Evolutionary conservation across 176 grass and related monocot genomes (phyloP), one percentile per base, ranked within the genome.

Genomic region (Carex cristatella): DNA sequence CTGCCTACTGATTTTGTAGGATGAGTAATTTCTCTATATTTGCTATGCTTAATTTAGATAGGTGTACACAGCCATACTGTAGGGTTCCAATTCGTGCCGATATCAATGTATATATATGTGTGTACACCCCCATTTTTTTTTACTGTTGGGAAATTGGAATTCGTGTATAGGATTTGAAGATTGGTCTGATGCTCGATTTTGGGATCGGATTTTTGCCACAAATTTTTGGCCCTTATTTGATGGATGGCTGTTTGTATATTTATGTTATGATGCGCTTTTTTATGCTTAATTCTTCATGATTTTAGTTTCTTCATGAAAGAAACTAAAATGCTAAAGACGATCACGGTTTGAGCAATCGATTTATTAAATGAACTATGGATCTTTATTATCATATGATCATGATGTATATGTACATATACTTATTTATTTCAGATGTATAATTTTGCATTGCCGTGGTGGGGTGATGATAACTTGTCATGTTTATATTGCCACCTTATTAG

Each of bases 101-200:
- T 55, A 57, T 82, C 12, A 67, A 83, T 67, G 61, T 83, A 83
- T 56, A 83, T 44, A 69, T 83, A 46, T 53, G 62, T 82, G 62
- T 82, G 81, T 56, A 37, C 46, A 32, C 63, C 19, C 46, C 40
- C n/a, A 83, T 69, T 83, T 83, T 35, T 35, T 69, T 83, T 69
- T 5, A 57, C 28, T 46, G 62, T 69, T 67, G 42, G 61, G 63
- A 67, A 65, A 18, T 27, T 49, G 23, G 14, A 49, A 66, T 48
- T 64, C 27, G 37, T 83, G 81, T 83, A 83, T 55, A 83, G 18
- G 81, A 83, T 83, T 69, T 81, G 32, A 13, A 48, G 58, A 69
- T 83, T 83, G 19, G 61, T 54, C 61, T 83, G 44, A 83, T 51
- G 61, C 30, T 81, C 37, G 2, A 7, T 61, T 80, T 5, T 64